Conservation (phyloP, 768 basidiomycete species). For the Stropharia rugosoannulata region DNA sequence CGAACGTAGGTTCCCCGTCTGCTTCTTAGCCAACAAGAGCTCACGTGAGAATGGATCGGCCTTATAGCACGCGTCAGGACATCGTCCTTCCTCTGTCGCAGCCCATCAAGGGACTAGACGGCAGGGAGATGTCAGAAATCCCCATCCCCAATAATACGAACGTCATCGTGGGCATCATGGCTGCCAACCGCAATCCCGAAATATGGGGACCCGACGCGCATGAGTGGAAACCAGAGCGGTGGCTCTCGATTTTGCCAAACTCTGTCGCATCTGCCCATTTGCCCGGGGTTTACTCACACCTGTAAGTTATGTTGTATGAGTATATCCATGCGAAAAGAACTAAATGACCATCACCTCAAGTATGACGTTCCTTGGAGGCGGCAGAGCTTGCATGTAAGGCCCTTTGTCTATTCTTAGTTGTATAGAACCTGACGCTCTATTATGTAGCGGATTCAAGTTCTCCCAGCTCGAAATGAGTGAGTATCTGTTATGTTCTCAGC, state of each 20-base stretch:
- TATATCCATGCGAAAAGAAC: neutral
- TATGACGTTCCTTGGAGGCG: conserved; percentile 44
- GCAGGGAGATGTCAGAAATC: conserved; percentile 25
- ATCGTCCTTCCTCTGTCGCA: conserved; percentile 18
- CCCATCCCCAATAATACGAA: conserved; percentile 35
- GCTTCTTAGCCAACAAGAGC: neutral
- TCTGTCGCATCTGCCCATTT: conserved; percentile 30
- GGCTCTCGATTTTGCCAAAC: conserved; percentile 31
- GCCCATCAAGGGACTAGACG: conserved; percentile 21
- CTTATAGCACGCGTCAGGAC: conserved; percentile 18
- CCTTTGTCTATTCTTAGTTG: neutral
- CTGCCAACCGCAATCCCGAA: conserved; percentile 34
- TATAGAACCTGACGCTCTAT: neutral
- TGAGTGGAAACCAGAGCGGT: conserved; percentile 49
- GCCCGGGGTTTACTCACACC: conserved; percentile 41
- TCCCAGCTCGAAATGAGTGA: conserved; percentile 30
- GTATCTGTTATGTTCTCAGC: neutral
- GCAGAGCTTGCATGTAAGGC: conserved; percentile 40
- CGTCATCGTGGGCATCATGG: conserved; percentile 25
- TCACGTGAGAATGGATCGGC: neutral
- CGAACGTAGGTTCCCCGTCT: conserved; percentile 14
- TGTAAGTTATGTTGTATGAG: conserved; percentile 22
- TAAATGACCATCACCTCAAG: conserved; percentile 17
- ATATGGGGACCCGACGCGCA: conserved; percentile 47
- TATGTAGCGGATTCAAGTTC: conserved; percentile 18